Evolutionary conservation across 2,329 filamentous ascomycete genomes (phyloP), one percentile per base, ranked within the genome.

Genomic region (Aspergillus pseudonomiae): DNA sequence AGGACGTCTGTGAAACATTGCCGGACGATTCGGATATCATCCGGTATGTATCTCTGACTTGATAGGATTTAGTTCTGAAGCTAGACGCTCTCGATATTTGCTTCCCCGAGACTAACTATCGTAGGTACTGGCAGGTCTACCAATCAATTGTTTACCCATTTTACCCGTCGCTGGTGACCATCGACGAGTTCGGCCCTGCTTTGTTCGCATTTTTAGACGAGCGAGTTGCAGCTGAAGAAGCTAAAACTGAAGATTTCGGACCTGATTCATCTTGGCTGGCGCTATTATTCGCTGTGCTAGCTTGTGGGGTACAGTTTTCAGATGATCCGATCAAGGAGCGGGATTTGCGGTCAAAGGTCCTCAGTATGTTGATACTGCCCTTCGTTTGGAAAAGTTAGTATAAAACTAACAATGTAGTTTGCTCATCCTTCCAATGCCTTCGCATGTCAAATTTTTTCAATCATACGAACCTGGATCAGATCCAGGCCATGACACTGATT

Each of bases 391-490:
- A 36, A 19, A 30, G 4, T 7, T 10, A 32, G 21, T 9, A 26
- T 3, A 12, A 34, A 56, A 34, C 48, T 61, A 54, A 63, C 7
- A 36, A 12, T 4, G 19, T 58, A 72, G 70, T 70, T 39, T 71
- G 68, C 41, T 72, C 69, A 19, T 68, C 70, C 11, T 70, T 72
- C 19, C 70, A 72, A 26, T 70, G 69, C 39, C 65, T 72, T 28
- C 67, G 70, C 10, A 63, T 66, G 34, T 71, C 69, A 7, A 69
- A 70, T 24, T 68, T 72, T 46, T 71, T 72, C 62, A 69, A 66
- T 24, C 67, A 68, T 19, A 68, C 69, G 21, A 53, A 72, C 19
- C 58, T 71, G 14, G 56, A 72, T 34, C 68, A 72, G 53, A 68
- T 71, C 43, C 68, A 72, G 54, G 65, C 69, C 6, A 68, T 68